phyloP scores from a whole-genome alignment of 495 filamentous ascomycete species.

The Tuber borchii region DNA sequence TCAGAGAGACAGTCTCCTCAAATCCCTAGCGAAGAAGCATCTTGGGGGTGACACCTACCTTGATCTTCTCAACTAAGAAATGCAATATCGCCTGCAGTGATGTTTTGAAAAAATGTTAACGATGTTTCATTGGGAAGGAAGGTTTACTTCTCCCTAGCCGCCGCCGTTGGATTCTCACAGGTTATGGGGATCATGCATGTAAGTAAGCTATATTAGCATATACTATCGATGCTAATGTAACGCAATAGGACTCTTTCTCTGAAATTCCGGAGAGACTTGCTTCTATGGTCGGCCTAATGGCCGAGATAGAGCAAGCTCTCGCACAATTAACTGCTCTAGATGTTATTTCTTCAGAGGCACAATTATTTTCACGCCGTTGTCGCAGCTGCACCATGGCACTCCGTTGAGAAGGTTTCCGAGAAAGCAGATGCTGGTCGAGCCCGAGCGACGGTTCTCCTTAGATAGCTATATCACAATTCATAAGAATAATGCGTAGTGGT shows the following conservation, averaged over 20 bases:
- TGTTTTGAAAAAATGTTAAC: slow-evolving; percentile 22
- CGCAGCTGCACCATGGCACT: slow-evolving; percentile 15
- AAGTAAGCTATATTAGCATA: slow-evolving; percentile 5
- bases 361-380: slow-evolving; percentile 19
- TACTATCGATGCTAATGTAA: slow-evolving; percentile 6
- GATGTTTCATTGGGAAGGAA: slow-evolving; percentile 27
- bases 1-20: slow-evolving; percentile 20
- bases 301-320: neutral
- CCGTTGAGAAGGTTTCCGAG: slow-evolving; percentile 7
- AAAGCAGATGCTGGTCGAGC: slow-evolving; percentile 3
- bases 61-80: slow-evolving; percentile 15
- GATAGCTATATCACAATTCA: no score
- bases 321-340: neutral
- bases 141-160: slow-evolving; percentile 28
- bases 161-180: slow-evolving; percentile 16
- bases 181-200: slow-evolving; percentile 25
- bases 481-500: no score
- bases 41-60: slow-evolving; percentile 12
- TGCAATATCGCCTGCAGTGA: slow-evolving; percentile 26
- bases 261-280: slow-evolving; percentile 6
- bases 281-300: slow-evolving; percentile 3
- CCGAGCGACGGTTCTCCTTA: slow-evolving; percentile 7
- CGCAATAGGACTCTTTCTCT: slow-evolving; percentile 12
- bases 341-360: neutral
- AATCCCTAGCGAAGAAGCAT: slow-evolving; percentile 26